Evolutionary conservation across 148 eudicot species (phyloP).

Genomic region (Limonium bicolor): DNA sequence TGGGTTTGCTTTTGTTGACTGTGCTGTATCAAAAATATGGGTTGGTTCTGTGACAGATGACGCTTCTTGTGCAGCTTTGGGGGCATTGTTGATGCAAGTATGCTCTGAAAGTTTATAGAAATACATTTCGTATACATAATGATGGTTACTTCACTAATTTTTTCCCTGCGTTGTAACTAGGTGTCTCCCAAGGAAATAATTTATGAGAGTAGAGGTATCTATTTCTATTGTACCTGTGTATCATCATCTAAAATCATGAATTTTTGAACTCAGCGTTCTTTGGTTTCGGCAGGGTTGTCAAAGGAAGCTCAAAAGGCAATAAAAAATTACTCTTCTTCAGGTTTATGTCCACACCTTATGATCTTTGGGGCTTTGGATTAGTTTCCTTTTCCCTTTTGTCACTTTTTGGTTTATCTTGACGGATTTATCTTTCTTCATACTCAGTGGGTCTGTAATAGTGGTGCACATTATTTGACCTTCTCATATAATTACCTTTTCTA

Average conservation of each 20-base stretch:
- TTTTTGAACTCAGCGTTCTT: neutral
- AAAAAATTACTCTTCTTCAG: conserved; percentile 60
- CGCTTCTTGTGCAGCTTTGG: conserved; percentile 79
- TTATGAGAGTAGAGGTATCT: conserved; percentile 55
- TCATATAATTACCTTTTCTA: too few relatives aligned
- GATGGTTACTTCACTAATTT: too few relatives aligned
- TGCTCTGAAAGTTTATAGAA: conserved; percentile 8
- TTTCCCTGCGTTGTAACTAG: too few relatives aligned
- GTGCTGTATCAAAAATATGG: conserved; percentile 89
- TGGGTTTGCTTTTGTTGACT: conserved; percentile 96
- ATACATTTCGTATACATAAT: too few relatives aligned
- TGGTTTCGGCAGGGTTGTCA: conserved; percentile 44
- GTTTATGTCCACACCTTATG: conserved; percentile 16
- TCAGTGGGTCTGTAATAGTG: too few relatives aligned
- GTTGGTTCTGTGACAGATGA: conserved; percentile 86
- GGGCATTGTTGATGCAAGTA: conserved; percentile 96
- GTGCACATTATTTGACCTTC: too few relatives aligned
- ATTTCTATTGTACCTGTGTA: neutral
- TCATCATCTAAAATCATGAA: neutral
- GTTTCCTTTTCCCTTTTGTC: too few relatives aligned
- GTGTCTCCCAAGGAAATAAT: conserved; percentile 92
- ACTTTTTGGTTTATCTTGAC: too few relatives aligned
- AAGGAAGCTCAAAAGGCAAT: conserved; percentile 82
- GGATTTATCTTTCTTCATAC: too few relatives aligned
- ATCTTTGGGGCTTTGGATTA: too few relatives aligned